These are phyloP conservation scores for Gossypium thurberi DNA, from an alignment of 345 rosid genomes.

Conservation along the genomic window DNA sequence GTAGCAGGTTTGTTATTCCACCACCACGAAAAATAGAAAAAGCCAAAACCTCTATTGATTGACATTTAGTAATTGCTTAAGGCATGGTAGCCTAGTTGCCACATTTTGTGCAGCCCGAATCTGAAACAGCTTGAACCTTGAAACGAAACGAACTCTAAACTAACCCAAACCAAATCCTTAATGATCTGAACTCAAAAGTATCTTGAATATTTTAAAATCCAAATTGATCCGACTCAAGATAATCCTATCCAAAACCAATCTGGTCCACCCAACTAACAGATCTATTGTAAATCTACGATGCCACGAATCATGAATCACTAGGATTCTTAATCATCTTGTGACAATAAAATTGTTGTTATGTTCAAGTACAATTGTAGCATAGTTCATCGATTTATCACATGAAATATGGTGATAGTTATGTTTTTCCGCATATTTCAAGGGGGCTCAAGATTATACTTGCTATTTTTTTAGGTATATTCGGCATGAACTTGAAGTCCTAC, in stretches of 20 bases:
- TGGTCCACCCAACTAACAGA: too few relatives aligned
- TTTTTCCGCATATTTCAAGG: not conserved
- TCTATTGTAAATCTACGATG: not conserved
- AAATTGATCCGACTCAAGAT: too few relatives aligned
- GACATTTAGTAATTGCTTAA: not conserved
- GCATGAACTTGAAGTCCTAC: slow-evolving; percentile 95
- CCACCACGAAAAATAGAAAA: slow-evolving; percentile 4
- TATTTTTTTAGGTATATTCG: slow-evolving; percentile 69
- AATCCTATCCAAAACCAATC: too few relatives aligned
- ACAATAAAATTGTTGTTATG: not conserved
- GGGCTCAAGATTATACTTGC: not conserved
- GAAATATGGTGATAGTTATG: not conserved
- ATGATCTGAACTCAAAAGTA: too few relatives aligned
- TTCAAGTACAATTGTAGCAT: not conserved
- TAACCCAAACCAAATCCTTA: too few relatives aligned
- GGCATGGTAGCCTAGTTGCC: not conserved
- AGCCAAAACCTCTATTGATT: not conserved
- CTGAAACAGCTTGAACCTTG: too few relatives aligned
- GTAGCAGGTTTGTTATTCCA: slow-evolving; percentile 51
- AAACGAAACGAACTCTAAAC: too few relatives aligned
- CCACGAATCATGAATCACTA: not conserved
- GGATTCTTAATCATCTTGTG: not conserved
- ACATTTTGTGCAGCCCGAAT: too few relatives aligned
- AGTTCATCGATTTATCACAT: not conserved
- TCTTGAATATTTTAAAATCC: too few relatives aligned